A percentile compares a stretch with the other conserved stretches of the same genome.
phyloP scores from a whole-genome alignment of 352 stramenopile species.

The Globisporangium middletonii region DNA sequence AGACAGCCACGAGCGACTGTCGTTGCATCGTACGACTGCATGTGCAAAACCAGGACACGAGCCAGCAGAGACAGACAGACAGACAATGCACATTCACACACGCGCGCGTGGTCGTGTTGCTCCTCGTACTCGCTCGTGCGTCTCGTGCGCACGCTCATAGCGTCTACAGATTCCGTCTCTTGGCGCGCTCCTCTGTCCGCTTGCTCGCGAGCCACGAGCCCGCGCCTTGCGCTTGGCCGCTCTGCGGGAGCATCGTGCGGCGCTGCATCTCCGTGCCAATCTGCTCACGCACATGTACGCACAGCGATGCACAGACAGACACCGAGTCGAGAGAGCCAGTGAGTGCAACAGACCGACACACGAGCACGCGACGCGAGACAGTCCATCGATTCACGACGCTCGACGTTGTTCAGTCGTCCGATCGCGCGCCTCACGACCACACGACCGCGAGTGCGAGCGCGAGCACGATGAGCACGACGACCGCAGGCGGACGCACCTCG shows the following conservation, averaged over 20 bases:
- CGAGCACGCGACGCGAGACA: not conserved
- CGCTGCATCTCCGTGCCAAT: conserved; percentile 86
- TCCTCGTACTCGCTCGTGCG: not conserved
- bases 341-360: not conserved
- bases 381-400: too few species aligned
- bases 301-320: too few species aligned
- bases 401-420: too few species aligned
- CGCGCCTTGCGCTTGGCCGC: conserved; percentile 29
- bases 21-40: conserved; percentile 1
- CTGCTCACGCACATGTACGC: conserved; percentile 21
- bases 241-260: conserved; percentile 83
- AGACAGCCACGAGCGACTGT: not conserved
- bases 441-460: too few species aligned
- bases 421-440: too few species aligned
- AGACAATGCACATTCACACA: not conserved
- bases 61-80: too few species aligned
- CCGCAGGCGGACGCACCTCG: conserved; percentile 37
- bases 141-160: too few species aligned
- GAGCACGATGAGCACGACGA: too few species aligned
- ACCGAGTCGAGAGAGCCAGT: not conserved
- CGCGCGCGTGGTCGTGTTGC: not conserved
- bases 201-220: conserved; percentile 81
- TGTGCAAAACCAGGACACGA: not conserved
- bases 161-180: conserved; percentile 58
- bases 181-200: conserved; percentile 78